Evolutionary conservation across 306 rosid species (phyloP).

Genomic region (Medicago ruthenica): DNA sequence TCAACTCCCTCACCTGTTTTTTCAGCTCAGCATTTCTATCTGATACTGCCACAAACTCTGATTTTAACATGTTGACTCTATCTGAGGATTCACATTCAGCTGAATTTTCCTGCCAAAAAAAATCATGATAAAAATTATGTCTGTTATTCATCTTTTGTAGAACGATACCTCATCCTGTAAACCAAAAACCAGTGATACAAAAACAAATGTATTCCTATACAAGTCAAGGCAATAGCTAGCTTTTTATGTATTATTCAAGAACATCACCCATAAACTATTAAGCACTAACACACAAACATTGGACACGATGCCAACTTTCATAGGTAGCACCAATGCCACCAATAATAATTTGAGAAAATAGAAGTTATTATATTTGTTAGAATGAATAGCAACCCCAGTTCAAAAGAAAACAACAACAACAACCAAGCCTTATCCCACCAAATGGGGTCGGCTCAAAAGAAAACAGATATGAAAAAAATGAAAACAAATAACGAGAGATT

Average conservation of each 20-base stretch:
- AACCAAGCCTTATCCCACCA: too few relatives aligned
- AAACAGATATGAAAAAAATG: too few relatives aligned
- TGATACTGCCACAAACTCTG: conserved; percentile 58
- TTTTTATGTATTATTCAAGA: neutral
- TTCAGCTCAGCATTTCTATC: conserved; percentile 67
- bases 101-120: conserved; percentile 57
- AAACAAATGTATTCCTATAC: neutral
- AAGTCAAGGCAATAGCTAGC: conserved; percentile 10
- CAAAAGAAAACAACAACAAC: too few relatives aligned
- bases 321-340: too few relatives aligned
- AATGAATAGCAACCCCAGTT: too few relatives aligned
- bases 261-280: too few relatives aligned
- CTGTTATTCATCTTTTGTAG: neutral
- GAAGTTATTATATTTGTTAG: too few relatives aligned
- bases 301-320: too few relatives aligned
- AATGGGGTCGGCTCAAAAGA: too few relatives aligned
- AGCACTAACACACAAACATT: too few relatives aligned
- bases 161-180: conserved; percentile 6
- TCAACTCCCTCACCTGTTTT: conserved; percentile 69
- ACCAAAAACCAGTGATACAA: conserved; percentile 15
- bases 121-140: conserved; percentile 18
- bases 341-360: too few relatives aligned
- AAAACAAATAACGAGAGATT: too few relatives aligned
- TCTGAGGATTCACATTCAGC: conserved; percentile 74
- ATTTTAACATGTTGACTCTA: conserved; percentile 68